phyloP scores from a whole-genome alignment of 2,329 filamentous ascomycete species.

The Aspergillus transmontanensis region DNA sequence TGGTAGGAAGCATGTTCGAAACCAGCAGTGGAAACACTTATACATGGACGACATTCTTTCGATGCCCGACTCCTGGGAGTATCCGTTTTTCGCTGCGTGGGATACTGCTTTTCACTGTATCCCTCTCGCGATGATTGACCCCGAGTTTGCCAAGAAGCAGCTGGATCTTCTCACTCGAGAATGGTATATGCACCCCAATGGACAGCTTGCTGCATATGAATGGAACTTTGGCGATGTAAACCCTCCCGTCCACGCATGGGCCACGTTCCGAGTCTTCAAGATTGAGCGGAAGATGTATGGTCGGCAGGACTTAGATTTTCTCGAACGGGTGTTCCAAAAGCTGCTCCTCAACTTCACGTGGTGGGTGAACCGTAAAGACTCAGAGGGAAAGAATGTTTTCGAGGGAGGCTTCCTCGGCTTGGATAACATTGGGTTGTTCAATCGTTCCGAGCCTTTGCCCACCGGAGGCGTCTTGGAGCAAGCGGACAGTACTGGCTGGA shows the following conservation, averaged over 20 bases:
- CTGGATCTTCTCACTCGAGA: constrained; percentile 93
- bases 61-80: constrained; percentile 99
- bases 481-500: constrained; percentile 97
- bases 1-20: constrained; percentile 77
- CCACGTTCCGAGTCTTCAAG: constrained; percentile 94
- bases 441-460: constrained; percentile 90
- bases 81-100: constrained; percentile 97
- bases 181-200: constrained; percentile 99
- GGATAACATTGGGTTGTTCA: constrained; percentile 97
- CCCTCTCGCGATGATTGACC: constrained; percentile 93
- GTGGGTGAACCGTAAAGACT: constrained; percentile 98
- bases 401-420: constrained; percentile 94
- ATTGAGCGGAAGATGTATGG: constrained; percentile 98
- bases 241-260: constrained; percentile 94
- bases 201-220: constrained; percentile 88
- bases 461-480: constrained; percentile 93
- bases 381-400: constrained; percentile 94
- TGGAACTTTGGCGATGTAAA: constrained; percentile 99
- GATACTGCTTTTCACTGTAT: constrained; percentile 97
- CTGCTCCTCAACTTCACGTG: constrained; percentile 95
- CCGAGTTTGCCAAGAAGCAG: constrained; percentile 97
- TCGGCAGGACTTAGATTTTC: constrained; percentile 88
- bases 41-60: constrained; percentile 93
- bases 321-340: constrained; percentile 96
- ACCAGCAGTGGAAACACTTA: constrained; percentile 91